Evolutionary conservation across 2,329 filamentous ascomycete genomes (phyloP).

Genomic region (Fusarium kyushuense): DNA sequence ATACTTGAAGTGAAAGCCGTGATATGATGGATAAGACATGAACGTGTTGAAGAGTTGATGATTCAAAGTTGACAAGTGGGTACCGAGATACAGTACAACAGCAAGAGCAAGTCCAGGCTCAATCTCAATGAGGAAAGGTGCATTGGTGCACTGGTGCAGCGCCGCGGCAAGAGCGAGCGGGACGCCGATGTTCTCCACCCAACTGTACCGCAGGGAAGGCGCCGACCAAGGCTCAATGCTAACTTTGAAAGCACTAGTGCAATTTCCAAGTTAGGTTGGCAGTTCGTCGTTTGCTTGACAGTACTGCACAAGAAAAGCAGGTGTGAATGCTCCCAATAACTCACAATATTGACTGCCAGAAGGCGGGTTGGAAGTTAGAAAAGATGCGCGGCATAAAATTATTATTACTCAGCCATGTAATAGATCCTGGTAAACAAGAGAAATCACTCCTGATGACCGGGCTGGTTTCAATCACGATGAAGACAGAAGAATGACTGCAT

Average conservation of each 20-base stretch:
- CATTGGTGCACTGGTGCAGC: slow-evolving; percentile 9
- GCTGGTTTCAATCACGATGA: background rate
- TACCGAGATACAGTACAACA: slow-evolving; percentile 3
- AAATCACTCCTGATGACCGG: background rate
- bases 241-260: slow-evolving; percentile 12
- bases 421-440: background rate
- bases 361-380: background rate
- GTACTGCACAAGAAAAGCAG: slow-evolving; percentile 11
- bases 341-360: background rate
- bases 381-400: background rate
- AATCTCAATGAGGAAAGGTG: background rate
- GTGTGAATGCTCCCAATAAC: slow-evolving; percentile 1
- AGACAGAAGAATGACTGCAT: background rate
- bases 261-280: slow-evolving; percentile 16
- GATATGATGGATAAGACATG: background rate
- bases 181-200: slow-evolving; percentile 23
- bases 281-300: slow-evolving; percentile 21
- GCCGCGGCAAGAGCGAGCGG: slow-evolving; percentile 41
- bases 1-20: no score
- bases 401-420: background rate
- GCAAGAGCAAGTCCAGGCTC: slow-evolving; percentile 1
- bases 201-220: slow-evolving; percentile 24
- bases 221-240: slow-evolving; percentile 13
- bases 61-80: slow-evolving; percentile 15
- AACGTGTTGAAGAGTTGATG: background rate